Evolutionary conservation across 1,284 basidiomycete genomes (phyloP).

Genomic region (Trametes versicolor): DNA sequence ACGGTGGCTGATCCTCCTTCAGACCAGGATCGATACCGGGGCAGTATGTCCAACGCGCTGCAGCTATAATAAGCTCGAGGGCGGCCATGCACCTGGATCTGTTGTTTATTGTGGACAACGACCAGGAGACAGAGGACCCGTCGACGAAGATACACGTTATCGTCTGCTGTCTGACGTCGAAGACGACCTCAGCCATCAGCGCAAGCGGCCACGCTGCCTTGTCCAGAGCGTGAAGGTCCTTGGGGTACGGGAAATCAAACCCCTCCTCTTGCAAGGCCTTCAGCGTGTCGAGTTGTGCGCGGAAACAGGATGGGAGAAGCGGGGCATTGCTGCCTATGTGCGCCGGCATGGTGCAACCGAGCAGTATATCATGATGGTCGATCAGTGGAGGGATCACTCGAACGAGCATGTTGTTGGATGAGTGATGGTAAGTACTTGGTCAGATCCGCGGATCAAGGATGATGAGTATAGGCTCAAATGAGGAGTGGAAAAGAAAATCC

Average conservation of each 20-base stretch:
- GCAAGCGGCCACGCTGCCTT: constrained; percentile 65
- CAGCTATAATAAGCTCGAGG: constrained; percentile 59
- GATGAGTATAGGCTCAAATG: no score
- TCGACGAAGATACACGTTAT: constrained; percentile 67
- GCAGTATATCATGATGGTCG: constrained; percentile 73
- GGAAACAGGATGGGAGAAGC: constrained; percentile 63
- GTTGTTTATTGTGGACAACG: constrained; percentile 42
- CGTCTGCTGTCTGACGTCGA: constrained; percentile 59
- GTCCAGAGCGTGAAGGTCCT: constrained; percentile 69
- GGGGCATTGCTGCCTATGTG: constrained; percentile 54
- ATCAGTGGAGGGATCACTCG: constrained; percentile 66
- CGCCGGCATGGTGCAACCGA: constrained; percentile 68
- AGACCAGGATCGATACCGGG: constrained; percentile 2
- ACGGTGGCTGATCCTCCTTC: constrained; percentile 19
- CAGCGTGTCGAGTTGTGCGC: constrained; percentile 64
- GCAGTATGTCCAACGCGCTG: constrained; percentile 51
- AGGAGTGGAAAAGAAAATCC: no score
- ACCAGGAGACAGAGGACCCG: constrained; percentile 59
- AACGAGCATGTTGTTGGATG: constrained; percentile 65
- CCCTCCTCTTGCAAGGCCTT: constrained; percentile 48
- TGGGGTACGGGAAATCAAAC: constrained; percentile 46
- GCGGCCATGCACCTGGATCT: constrained; percentile 51
- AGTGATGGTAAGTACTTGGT: constrained; percentile 24
- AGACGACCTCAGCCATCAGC: constrained; percentile 65
- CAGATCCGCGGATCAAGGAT: no score